phyloP scores from a whole-genome alignment of 176 grass and related monocot species.

The Triticum urartu region DNA sequence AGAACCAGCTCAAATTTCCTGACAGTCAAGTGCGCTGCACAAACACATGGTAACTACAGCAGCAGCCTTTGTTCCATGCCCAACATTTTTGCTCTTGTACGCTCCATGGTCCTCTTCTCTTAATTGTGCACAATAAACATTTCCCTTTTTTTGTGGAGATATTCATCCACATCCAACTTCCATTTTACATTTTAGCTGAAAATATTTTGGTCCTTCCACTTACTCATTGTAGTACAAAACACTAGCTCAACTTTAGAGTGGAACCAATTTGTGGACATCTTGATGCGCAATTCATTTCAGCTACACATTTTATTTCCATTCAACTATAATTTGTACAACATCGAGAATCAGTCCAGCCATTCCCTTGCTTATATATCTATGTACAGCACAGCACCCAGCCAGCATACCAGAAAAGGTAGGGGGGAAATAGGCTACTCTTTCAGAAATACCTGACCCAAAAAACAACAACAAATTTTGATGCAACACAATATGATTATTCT shows the following conservation, averaged over 20 bases:
- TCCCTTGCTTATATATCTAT: neutral
- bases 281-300: neutral
- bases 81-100: neutral
- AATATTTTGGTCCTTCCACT: neutral
- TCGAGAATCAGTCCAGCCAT: neutral
- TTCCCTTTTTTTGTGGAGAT: neutral
- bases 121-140: neutral
- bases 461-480: too few species aligned
- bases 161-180: neutral
- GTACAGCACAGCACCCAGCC: constrained; percentile 3
- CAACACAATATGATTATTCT: neutral
- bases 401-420: constrained; percentile 4
- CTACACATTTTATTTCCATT: neutral
- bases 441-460: neutral
- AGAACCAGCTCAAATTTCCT: neutral
- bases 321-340: constrained; percentile 5
- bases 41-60: neutral
- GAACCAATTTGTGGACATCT: neutral
- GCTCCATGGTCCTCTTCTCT: neutral
- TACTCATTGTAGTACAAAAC: neutral
- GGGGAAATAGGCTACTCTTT: neutral
- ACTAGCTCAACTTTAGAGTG: neutral
- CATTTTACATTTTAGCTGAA: neutral
- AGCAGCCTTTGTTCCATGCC: neutral
- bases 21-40: neutral